Percentiles rank a stretch among this genome's conserved stretches.
phyloP scores from a whole-genome alignment of 2,329 filamentous ascomycete species.

The Colletotrichum endophyticum region DNA sequence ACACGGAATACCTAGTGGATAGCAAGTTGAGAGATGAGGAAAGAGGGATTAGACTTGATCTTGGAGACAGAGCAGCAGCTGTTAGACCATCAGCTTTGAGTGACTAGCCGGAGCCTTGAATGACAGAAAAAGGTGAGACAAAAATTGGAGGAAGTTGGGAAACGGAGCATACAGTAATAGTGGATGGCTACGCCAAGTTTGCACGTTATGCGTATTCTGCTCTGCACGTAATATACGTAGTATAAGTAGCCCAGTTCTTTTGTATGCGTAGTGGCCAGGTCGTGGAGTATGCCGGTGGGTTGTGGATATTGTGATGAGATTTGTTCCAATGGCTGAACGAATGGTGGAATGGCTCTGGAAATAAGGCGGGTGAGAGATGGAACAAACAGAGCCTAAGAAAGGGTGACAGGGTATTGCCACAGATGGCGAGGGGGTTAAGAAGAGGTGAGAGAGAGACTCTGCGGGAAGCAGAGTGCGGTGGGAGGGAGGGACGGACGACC shows the following conservation, averaged over 20 bases:
- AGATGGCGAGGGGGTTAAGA: background rate
- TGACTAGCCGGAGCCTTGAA: background rate
- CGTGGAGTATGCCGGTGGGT: background rate
- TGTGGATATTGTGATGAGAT: background rate
- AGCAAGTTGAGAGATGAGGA: background rate
- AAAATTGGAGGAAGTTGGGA: background rate
- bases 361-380: background rate
- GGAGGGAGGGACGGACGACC: background rate
- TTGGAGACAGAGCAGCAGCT: background rate
- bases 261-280: background rate
- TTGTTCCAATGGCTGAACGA: background rate
- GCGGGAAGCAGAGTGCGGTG: background rate
- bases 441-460: background rate
- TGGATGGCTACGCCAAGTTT: background rate
- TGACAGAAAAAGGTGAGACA: background rate
- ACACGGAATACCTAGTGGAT: background rate
- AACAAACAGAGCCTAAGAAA: background rate
- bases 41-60: conserved; percentile 4
- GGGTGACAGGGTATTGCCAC: background rate
- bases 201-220: background rate
- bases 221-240: background rate
- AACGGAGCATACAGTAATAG: background rate
- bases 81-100: background rate
- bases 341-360: background rate
- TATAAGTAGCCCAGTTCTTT: background rate